Percentiles rank a stretch among this genome's conserved stretches.
Evolutionary conservation across 495 filamentous ascomycete species (phyloP).

Genomic region (Podospora bellae-mahoneyi): DNA sequence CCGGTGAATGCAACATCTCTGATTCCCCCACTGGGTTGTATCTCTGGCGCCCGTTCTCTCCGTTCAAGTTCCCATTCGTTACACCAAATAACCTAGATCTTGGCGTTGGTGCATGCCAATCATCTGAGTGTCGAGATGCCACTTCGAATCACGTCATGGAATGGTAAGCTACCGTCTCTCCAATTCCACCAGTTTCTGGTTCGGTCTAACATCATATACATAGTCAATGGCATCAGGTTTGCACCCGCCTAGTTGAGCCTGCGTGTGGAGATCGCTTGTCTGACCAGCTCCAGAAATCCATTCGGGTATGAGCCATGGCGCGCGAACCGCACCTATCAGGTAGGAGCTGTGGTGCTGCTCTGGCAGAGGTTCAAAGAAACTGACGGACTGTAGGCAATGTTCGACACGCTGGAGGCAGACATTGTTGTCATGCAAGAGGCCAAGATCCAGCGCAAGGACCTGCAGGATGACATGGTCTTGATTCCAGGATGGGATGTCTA

Average conservation of each 20-base stretch:
- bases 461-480: slow-evolving; percentile 92
- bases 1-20: neutral
- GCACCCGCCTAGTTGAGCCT: slow-evolving; percentile 16
- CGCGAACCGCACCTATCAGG: slow-evolving; percentile 76
- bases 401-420: slow-evolving; percentile 88
- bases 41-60: neutral
- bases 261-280: neutral
- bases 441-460: slow-evolving; percentile 93
- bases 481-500: slow-evolving; percentile 96
- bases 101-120: neutral
- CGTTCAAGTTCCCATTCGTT: neutral
- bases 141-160: slow-evolving; percentile 86
- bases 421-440: slow-evolving; percentile 94
- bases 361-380: neutral
- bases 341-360: slow-evolving; percentile 27
- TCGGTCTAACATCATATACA: slow-evolving; percentile 8
- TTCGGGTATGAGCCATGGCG: slow-evolving; percentile 96
- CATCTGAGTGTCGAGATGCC: slow-evolving; percentile 50
- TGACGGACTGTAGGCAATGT: slow-evolving; percentile 65
- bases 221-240: slow-evolving; percentile 92
- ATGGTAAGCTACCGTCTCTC: slow-evolving; percentile 53
- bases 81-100: neutral
- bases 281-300: slow-evolving; percentile 63
- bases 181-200: neutral
- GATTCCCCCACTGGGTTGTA: neutral